These are phyloP conservation scores for Fagopyrum esculentum DNA, from an alignment of 148 eudicot species.

Conservation along the genomic window DNA sequence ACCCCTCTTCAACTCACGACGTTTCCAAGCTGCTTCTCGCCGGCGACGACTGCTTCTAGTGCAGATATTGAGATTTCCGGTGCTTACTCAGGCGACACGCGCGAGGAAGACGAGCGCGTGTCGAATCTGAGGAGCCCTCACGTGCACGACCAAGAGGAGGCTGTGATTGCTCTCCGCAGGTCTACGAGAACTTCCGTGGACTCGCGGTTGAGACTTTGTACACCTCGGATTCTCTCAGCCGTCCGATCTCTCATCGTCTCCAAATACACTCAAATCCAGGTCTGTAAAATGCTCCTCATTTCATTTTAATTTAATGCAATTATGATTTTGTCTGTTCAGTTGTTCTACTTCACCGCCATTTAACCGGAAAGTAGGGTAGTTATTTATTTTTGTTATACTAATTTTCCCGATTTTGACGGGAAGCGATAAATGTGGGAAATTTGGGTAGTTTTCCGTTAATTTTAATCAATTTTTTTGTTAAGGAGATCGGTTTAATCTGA, in stretches of 20 bases:
- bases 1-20: constrained; percentile 51
- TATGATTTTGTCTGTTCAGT: too few species aligned
- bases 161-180: constrained; percentile 39
- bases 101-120: constrained; percentile 45
- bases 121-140: constrained; percentile 36
- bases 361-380: too few species aligned
- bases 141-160: constrained; percentile 55
- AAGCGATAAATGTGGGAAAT: too few species aligned
- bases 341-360: too few species aligned
- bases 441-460: neutral
- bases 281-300: neutral
- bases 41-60: constrained; percentile 55
- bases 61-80: constrained; percentile 24
- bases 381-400: too few species aligned
- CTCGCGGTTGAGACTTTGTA: constrained; percentile 43
- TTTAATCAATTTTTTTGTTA: neutral
- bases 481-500: too few species aligned
- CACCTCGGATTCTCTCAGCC: constrained; percentile 48
- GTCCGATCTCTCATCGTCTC: constrained; percentile 51
- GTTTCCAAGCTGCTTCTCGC: constrained; percentile 54
- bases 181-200: constrained; percentile 51
- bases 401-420: too few species aligned
- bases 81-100: constrained; percentile 3
- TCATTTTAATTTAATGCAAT: neutral
- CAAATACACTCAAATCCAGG: constrained; percentile 43